Percentiles rank a stretch among this genome's conserved stretches.
Evolutionary conservation across 2,329 filamentous ascomycete species (phyloP).

Genomic region (Phaeophleospora eucalypticola): DNA sequence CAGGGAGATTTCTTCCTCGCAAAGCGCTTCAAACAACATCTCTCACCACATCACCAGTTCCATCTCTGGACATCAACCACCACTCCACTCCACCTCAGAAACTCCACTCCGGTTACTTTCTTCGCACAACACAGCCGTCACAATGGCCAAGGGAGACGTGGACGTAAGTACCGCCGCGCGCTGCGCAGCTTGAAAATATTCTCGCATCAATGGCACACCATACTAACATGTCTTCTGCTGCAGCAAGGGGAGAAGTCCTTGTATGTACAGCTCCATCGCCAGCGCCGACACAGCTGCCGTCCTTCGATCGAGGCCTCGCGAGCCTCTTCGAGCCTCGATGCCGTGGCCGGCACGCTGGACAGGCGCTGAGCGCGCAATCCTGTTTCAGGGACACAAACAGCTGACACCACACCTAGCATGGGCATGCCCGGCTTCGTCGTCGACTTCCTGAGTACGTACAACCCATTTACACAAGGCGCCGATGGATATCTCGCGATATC

Average conservation of each 20-base stretch:
- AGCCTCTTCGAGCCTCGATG: not conserved
- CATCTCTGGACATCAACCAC: constrained; percentile 4
- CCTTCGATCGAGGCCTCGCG: not conserved
- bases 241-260: constrained; percentile 15
- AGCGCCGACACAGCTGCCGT: not conserved
- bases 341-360: constrained; percentile 4
- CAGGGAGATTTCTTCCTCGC: too few species aligned
- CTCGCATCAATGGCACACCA: constrained; percentile 8
- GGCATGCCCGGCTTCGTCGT: constrained; percentile 71
- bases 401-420: constrained; percentile 19
- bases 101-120: constrained; percentile 8
- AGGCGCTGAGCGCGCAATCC: constrained; percentile 3
- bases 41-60: not conserved
- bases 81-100: constrained; percentile 7
- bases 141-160: constrained; percentile 25
- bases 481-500: constrained; percentile 6
- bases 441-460: constrained; percentile 94
- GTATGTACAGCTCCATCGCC: constrained; percentile 1
- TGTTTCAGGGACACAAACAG: constrained; percentile 1
- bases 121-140: constrained; percentile 19
- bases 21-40: too few species aligned
- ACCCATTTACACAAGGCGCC: constrained; percentile 3
- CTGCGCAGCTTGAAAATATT: constrained; percentile 9
- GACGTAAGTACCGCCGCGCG: constrained; percentile 8
- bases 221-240: constrained; percentile 7